These are phyloP conservation scores for Hygrophorus pudorinus DNA, from an alignment of 768 basidiomycete species.

Conservation along the genomic window DNA sequence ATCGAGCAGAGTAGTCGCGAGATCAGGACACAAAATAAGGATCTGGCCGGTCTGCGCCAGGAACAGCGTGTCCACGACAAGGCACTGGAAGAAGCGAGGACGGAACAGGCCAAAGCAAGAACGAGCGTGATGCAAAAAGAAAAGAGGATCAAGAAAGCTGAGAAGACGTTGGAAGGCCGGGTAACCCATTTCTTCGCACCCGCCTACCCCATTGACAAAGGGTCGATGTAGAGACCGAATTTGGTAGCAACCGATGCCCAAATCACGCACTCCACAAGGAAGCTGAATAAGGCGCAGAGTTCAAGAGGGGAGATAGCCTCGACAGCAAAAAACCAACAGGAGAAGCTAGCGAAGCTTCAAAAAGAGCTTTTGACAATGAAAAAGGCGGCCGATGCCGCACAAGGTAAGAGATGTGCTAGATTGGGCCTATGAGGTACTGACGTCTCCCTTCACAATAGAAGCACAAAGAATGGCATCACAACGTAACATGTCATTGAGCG, in stretches of 20 bases:
- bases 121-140: slow-evolving; percentile 75
- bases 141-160: slow-evolving; percentile 80
- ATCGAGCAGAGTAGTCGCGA: no score
- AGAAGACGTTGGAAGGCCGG: slow-evolving; percentile 80
- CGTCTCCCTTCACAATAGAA: slow-evolving; percentile 33
- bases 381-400: slow-evolving; percentile 64
- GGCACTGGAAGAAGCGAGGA: slow-evolving; percentile 61
- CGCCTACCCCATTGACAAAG: neutral
- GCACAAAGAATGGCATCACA: slow-evolving; percentile 63
- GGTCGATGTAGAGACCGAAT: slow-evolving; percentile 57
- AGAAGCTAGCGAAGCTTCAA: slow-evolving; percentile 44
- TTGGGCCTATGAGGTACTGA: neutral
- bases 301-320: slow-evolving; percentile 54
- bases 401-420: slow-evolving; percentile 39
- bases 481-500: slow-evolving; percentile 67
- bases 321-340: slow-evolving; percentile 34
- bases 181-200: slow-evolving; percentile 26
- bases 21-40: slow-evolving; percentile 66
- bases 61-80: slow-evolving; percentile 65
- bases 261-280: slow-evolving; percentile 76
- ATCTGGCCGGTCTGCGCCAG: slow-evolving; percentile 54
- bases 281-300: slow-evolving; percentile 59
- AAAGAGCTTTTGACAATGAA: slow-evolving; percentile 59
- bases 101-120: slow-evolving; percentile 72
- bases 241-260: slow-evolving; percentile 79